Evolutionary conservation across 768 basidiomycete species (phyloP).

Genomic region (Boletus speciosus): DNA sequence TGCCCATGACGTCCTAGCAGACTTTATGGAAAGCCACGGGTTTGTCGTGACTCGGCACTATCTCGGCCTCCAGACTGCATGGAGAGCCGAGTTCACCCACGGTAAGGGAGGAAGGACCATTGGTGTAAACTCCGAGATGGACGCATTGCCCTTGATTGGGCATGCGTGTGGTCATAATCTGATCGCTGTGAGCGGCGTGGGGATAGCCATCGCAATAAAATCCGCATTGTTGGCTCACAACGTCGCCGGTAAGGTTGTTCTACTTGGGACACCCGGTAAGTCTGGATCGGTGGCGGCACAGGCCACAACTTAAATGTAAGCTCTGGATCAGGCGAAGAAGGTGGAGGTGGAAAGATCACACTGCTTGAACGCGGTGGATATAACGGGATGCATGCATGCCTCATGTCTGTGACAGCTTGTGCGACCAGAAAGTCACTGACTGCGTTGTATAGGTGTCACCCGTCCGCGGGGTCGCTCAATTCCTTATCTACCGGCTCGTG

Average conservation of each 20-base stretch:
- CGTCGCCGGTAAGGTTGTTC: conserved; percentile 62
- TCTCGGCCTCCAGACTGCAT: conserved; percentile 69
- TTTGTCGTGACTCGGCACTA: conserved; percentile 72
- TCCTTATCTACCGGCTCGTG: conserved; percentile 51
- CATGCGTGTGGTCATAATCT: conserved; percentile 82
- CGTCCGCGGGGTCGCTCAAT: conserved; percentile 51
- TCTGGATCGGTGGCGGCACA: not conserved
- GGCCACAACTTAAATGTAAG: not conserved
- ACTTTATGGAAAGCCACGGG: conserved; percentile 63
- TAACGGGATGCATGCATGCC: conserved; percentile 73
- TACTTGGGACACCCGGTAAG: conserved; percentile 75
- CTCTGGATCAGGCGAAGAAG: conserved; percentile 62
- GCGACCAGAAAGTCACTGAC: conserved; percentile 14
- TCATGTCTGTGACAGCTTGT: conserved; percentile 50
- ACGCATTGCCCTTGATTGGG: conserved; percentile 51
- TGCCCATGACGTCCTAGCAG: conserved; percentile 66
- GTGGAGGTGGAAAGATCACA: conserved; percentile 72
- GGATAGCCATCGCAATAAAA: conserved; percentile 69
- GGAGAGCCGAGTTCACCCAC: conserved; percentile 67
- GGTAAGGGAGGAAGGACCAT: conserved; percentile 60
- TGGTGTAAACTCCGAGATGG: conserved; percentile 81
- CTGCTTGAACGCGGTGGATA: conserved; percentile 76
- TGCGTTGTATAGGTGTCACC: conserved; percentile 60
- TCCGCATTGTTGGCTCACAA: conserved; percentile 61
- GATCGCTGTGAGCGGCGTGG: conserved; percentile 76